phyloP scores from a whole-genome alignment of 1,139 yeast genomes.

The Scheffersomyces titani region DNA sequence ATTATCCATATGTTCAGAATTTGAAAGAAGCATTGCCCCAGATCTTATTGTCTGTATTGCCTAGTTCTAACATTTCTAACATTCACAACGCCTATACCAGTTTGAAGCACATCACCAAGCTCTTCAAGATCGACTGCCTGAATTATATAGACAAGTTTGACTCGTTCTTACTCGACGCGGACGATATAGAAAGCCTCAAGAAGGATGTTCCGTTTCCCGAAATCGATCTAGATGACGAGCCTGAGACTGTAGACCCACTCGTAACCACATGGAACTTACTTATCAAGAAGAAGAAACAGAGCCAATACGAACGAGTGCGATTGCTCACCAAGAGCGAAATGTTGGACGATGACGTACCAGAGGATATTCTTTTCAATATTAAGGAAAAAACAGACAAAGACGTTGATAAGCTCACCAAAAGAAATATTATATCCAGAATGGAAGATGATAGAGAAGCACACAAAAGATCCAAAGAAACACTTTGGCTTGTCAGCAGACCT shows the following conservation, averaged over 20 bases:
- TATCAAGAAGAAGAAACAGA: conserved; percentile 47
- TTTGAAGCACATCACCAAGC: conserved; percentile 39
- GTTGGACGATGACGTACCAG: conserved; percentile 23
- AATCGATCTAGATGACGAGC: conserved; percentile 16
- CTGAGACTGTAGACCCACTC: conserved; percentile 28
- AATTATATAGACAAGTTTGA: conserved; percentile 28
- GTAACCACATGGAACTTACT: conserved; percentile 51
- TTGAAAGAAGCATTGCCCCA: conserved; percentile 43
- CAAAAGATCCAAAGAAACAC: conserved; percentile 71
- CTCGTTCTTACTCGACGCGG: conserved; percentile 30
- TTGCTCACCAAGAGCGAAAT: conserved; percentile 30
- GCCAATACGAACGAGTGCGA: conserved; percentile 50
- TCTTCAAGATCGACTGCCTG: conserved; percentile 31
- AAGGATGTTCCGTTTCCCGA: conserved; percentile 36
- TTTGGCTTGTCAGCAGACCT: conserved; percentile 67
- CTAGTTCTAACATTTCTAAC: conserved; percentile 50
- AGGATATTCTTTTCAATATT: conserved; percentile 31
- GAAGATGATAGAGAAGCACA: conserved; percentile 87
- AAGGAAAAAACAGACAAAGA: conserved; percentile 25
- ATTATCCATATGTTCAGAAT: conserved; percentile 50
- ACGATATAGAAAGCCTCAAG: conserved; percentile 37
- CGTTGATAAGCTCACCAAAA: conserved; percentile 37
- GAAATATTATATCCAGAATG: conserved; percentile 70
- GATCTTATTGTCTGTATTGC: conserved; percentile 54
- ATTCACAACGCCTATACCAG: conserved; percentile 45